A percentile compares a stretch with the other conserved stretches of the same genome.
These are phyloP conservation scores for Phaffia tasmanica DNA, from an alignment of 768 basidiomycete genomes.

Conservation along the genomic window DNA sequence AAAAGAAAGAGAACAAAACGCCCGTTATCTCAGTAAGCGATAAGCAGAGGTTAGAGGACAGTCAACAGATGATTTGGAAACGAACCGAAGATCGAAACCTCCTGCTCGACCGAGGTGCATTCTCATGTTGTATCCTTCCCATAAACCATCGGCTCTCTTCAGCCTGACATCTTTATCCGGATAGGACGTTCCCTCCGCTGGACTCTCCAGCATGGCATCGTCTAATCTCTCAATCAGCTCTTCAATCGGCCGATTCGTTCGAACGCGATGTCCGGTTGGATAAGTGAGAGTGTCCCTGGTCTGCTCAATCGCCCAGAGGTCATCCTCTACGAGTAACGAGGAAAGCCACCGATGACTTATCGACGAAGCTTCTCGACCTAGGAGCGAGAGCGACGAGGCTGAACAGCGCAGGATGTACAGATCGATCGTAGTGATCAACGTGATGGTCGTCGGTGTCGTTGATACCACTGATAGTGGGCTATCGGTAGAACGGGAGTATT, in stretches of 20 bases:
- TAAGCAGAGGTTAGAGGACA: neutral
- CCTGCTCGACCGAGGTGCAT: conserved; percentile 19
- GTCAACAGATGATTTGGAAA: neutral
- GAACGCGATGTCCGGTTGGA: neutral
- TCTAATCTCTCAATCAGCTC: conserved; percentile 1
- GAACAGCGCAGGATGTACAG: conserved; percentile 10
- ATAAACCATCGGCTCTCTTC: conserved; percentile 7
- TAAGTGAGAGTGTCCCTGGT: conserved; percentile 3
- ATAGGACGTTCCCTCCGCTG: conserved; percentile 9
- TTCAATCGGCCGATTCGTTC: neutral
- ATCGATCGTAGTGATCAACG: conserved; percentile 13
- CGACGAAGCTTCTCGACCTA: conserved; percentile 6
- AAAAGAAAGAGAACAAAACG: neutral
- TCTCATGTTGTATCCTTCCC: conserved; percentile 17
- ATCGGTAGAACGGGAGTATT: conserved; percentile 3
- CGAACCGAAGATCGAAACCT: conserved; percentile 12
- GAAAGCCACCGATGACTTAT: conserved; percentile 10
- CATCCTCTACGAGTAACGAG: conserved; percentile 1
- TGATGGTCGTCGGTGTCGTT: conserved; percentile 2
- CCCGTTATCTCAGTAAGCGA: neutral
- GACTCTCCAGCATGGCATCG: conserved; percentile 12
- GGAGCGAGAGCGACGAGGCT: conserved; percentile 1
- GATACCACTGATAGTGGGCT: conserved; percentile 1
- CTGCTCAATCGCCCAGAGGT: conserved; percentile 10
- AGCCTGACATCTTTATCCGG: conserved; percentile 10